Percentiles rank a stretch among this genome's conserved stretches.
phyloP scores from a whole-genome alignment of 2,329 filamentous ascomycete genomes.

The Fusarium chaquense region DNA sequence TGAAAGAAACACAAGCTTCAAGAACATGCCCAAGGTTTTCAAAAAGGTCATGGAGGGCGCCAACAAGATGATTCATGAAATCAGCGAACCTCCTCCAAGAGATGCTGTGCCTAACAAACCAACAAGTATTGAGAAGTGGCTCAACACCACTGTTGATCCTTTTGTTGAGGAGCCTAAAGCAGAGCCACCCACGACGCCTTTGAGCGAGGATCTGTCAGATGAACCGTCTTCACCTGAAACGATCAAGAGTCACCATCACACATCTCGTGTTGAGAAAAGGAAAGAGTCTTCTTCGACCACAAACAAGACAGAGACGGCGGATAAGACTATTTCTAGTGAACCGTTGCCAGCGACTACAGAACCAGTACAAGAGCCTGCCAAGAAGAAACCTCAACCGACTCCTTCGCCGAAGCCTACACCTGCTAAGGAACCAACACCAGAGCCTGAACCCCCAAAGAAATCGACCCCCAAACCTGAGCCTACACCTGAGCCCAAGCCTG shows the following conservation, averaged over 20 bases:
- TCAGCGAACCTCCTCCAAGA: constrained; percentile 62
- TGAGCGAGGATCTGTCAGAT: constrained; percentile 24
- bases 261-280: constrained; percentile 44
- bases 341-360: constrained; percentile 13
- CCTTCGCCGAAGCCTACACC: constrained; percentile 24
- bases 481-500: constrained; percentile 10
- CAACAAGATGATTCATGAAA: constrained; percentile 73
- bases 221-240: constrained; percentile 40
- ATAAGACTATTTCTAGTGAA: constrained; percentile 24
- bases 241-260: constrained; percentile 37
- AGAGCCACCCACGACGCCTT: constrained; percentile 29
- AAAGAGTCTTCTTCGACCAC: constrained; percentile 40
- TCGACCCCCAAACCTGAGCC: constrained; percentile 14
- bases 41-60: constrained; percentile 74
- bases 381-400: constrained; percentile 16
- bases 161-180: constrained; percentile 62
- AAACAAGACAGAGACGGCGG: constrained; percentile 33
- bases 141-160: constrained; percentile 72
- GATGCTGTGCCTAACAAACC: constrained; percentile 66
- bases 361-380: constrained; percentile 8
- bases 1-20: constrained; percentile 68
- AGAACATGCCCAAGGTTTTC: constrained; percentile 70
- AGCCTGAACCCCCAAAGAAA: constrained; percentile 29
- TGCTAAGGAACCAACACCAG: constrained; percentile 22
- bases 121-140: constrained; percentile 74